Evolutionary conservation across 345 rosid genomes (phyloP).

Genomic region (Draba incana): DNA sequence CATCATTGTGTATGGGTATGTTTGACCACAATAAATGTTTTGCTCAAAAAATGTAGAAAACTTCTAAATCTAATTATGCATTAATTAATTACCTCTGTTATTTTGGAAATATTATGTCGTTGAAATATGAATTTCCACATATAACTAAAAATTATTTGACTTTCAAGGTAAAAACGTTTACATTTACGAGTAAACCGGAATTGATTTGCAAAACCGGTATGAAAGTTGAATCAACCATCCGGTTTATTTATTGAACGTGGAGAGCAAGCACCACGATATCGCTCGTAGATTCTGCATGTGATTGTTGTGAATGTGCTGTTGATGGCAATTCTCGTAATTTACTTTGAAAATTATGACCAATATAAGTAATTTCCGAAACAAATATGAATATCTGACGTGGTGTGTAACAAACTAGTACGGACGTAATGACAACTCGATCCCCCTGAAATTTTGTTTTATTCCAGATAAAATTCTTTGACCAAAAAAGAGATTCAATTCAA

Average conservation of each 20-base stretch:
- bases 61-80: not conserved
- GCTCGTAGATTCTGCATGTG: constrained; percentile 37
- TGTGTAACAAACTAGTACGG: constrained; percentile 30
- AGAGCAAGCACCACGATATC: constrained; percentile 27
- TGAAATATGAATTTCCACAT: constrained; percentile 2
- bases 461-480: too few species aligned
- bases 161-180: not conserved
- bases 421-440: not conserved
- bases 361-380: not conserved
- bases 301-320: constrained; percentile 15
- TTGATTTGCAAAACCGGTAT: not conserved
- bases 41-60: not conserved
- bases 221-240: constrained; percentile 9
- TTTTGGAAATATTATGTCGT: constrained; percentile 3
- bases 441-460: not conserved
- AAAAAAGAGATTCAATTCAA: not conserved
- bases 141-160: not conserved
- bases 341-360: not conserved
- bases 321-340: constrained; percentile 19
- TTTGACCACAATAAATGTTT: constrained; percentile 23
- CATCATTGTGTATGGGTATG: not conserved
- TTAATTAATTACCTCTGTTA: not conserved
- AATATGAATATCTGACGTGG: constrained; percentile 27
- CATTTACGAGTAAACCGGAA: constrained; percentile 23
- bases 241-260: constrained; percentile 20